Evolutionary conservation across 805 yeast genomes (phyloP).

Genomic region (Huiozyma sinensis): DNA sequence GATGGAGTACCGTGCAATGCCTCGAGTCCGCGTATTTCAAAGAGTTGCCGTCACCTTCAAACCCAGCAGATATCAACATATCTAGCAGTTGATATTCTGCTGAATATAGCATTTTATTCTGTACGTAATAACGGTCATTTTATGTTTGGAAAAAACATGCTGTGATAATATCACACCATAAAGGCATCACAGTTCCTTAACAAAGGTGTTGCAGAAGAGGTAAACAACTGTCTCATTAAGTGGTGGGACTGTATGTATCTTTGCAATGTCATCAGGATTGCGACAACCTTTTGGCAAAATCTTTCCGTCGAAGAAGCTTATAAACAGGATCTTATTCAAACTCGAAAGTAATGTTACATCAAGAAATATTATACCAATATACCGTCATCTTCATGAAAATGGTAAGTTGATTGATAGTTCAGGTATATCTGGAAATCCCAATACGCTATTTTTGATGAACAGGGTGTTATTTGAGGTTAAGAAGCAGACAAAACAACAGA

Average conservation of each 20-base stretch:
- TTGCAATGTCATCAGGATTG: too few relatives aligned
- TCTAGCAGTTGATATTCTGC: not conserved
- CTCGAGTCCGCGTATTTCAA: conserved; percentile 56
- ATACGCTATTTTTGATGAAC: conserved; percentile 36
- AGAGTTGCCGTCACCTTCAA: conserved; percentile 68
- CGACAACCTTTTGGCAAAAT: conserved; percentile 27
- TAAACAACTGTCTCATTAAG: too few relatives aligned
- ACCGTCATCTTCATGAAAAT: conserved; percentile 38
- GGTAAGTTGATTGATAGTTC: not conserved
- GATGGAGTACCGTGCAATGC: conserved; percentile 58
- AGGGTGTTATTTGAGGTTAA: conserved; percentile 37
- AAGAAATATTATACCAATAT: conserved; percentile 42
- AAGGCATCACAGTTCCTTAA: not conserved
- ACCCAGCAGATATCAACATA: conserved; percentile 30
- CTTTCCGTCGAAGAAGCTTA: conserved; percentile 47
- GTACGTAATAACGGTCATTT: not conserved
- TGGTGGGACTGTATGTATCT: too few relatives aligned
- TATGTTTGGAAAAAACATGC: not conserved
- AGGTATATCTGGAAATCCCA: conserved; percentile 26
- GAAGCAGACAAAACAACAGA: conserved; percentile 3
- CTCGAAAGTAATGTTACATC: conserved; percentile 49
- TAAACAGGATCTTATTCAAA: conserved; percentile 56
- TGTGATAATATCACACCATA: too few relatives aligned
- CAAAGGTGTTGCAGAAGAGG: conserved; percentile 22
- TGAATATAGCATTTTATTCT: not conserved